Evolutionary conservation across 2,329 filamentous ascomycete species (phyloP).

Genomic region (Penicillium olsonii): DNA sequence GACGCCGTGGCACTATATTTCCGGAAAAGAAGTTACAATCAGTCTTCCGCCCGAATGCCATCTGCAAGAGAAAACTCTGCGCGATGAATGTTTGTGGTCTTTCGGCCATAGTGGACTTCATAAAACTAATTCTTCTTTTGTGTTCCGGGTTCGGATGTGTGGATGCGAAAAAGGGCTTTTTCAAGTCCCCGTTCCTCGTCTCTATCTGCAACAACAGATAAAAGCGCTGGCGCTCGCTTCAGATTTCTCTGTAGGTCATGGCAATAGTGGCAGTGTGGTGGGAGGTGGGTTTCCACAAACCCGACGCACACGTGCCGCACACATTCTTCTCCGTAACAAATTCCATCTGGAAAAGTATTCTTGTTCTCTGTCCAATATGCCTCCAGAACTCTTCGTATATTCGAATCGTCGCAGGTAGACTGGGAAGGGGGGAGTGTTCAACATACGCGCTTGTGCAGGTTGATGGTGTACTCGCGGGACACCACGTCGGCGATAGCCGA

Average conservation of each 20-base stretch:
- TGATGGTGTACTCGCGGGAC: slow-evolving; percentile 99
- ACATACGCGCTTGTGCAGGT: slow-evolving; percentile 99
- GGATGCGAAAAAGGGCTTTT: slow-evolving; percentile 12
- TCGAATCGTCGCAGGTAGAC: slow-evolving; percentile 24
- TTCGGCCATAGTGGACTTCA: slow-evolving; percentile 65
- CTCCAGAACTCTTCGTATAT: slow-evolving; percentile 26
- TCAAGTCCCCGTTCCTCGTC: slow-evolving; percentile 9
- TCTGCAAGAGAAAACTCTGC: slow-evolving; percentile 30
- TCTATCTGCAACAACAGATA: slow-evolving; percentile 9
- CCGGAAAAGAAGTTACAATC: slow-evolving; percentile 50
- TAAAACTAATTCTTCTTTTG: slow-evolving; percentile 62
- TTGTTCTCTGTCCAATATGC: slow-evolving; percentile 39
- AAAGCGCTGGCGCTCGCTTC: slow-evolving; percentile 4
- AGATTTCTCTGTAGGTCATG: slow-evolving; percentile 13
- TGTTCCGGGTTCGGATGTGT: slow-evolving; percentile 20
- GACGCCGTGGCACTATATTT: slow-evolving; percentile 83
- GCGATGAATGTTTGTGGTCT: slow-evolving; percentile 27
- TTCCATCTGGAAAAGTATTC: slow-evolving; percentile 21
- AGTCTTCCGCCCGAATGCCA: slow-evolving; percentile 68
- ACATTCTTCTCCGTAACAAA: slow-evolving; percentile 20
- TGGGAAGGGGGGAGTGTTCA: slow-evolving; percentile 30
- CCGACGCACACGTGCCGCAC: slow-evolving; percentile 13
- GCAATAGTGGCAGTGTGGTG: slow-evolving; percentile 7
- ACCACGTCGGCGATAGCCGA: slow-evolving; percentile 99
- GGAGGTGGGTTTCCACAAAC: slow-evolving; percentile 9